Percentiles rank a stretch among this genome's conserved stretches.
Evolutionary conservation across 495 filamentous ascomycete species (phyloP).

Genomic region (Bathelium albidoporum): DNA sequence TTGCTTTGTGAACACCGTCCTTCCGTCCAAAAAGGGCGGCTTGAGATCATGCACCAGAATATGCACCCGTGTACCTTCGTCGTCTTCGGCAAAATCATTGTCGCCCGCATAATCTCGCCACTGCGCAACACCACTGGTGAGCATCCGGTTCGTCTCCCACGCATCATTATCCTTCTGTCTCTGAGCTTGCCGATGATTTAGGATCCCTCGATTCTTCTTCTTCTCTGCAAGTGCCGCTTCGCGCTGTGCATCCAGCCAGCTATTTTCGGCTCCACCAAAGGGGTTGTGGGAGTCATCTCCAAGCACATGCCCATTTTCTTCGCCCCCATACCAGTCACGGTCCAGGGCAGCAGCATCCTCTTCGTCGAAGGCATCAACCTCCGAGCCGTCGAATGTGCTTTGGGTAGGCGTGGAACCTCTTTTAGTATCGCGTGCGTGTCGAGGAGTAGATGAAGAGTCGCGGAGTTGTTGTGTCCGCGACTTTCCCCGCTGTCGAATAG

Average conservation of each 20-base stretch:
- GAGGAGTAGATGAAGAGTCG: background rate
- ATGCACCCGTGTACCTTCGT: slow-evolving; percentile 84
- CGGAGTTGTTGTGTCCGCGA: background rate
- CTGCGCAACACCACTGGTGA: slow-evolving; percentile 91
- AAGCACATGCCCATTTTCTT: slow-evolving; percentile 66
- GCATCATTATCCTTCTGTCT: slow-evolving; percentile 92
- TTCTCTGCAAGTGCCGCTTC: slow-evolving; percentile 63
- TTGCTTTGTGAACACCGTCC: slow-evolving; percentile 94
- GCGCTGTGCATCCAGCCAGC: slow-evolving; percentile 60
- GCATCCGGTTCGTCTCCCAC: slow-evolving; percentile 98
- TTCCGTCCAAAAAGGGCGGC: slow-evolving; percentile 91
- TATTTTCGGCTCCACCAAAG: slow-evolving; percentile 52
- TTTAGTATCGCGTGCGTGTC: slow-evolving; percentile 12
- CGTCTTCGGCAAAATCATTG: slow-evolving; percentile 77
- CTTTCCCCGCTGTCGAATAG: slow-evolving; percentile 1
- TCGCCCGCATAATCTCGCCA: slow-evolving; percentile 56
- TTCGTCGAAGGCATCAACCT: slow-evolving; percentile 36
- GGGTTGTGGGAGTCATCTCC: slow-evolving; percentile 67
- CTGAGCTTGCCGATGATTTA: slow-evolving; percentile 63
- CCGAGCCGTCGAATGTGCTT: slow-evolving; percentile 25
- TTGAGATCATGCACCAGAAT: slow-evolving; percentile 87
- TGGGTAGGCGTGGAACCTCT: slow-evolving; percentile 19
- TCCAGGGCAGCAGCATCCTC: slow-evolving; percentile 60
- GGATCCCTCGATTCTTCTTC: slow-evolving; percentile 48
- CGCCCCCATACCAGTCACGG: slow-evolving; percentile 73